These are phyloP conservation scores for Globisporangium echinulatum DNA, from an alignment of 352 stramenopile genomes.

Conservation along the genomic window DNA sequence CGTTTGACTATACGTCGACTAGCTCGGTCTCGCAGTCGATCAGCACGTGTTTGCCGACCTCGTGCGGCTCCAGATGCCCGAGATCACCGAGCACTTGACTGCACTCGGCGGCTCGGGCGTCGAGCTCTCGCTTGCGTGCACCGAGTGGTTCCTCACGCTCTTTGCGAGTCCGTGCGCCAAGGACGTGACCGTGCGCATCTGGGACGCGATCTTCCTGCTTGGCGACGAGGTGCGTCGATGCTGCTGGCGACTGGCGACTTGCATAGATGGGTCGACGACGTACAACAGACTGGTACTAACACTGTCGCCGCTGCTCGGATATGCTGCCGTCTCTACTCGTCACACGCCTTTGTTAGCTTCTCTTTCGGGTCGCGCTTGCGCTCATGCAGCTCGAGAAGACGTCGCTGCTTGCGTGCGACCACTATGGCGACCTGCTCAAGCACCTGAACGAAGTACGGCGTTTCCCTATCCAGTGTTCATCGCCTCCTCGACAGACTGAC, in stretches of 20 bases:
- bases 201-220: slow-evolving; percentile 80
- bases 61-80: slow-evolving; percentile 65
- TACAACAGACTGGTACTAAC: too few relatives aligned
- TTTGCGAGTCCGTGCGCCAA: slow-evolving; percentile 77
- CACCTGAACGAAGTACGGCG: slow-evolving; percentile 68
- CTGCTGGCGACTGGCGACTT: neutral
- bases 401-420: slow-evolving; percentile 47
- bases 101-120: slow-evolving; percentile 76
- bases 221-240: slow-evolving; percentile 56
- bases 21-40: slow-evolving; percentile 81
- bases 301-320: neutral
- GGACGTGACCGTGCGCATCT: slow-evolving; percentile 73
- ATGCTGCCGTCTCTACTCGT: neutral
- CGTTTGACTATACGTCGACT: neutral
- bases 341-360: slow-evolving; percentile 25
- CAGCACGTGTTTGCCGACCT: slow-evolving; percentile 86
- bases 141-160: slow-evolving; percentile 85
- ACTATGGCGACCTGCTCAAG: slow-evolving; percentile 76
- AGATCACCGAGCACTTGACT: slow-evolving; percentile 55
- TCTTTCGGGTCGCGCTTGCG: slow-evolving; percentile 73
- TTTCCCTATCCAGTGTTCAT: neutral
- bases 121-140: slow-evolving; percentile 82
- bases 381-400: slow-evolving; percentile 62
- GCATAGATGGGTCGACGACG: too few relatives aligned
- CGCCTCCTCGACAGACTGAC: neutral